Conservation (phyloP, 345 rosid genomes). For the Boechera divaricarpa region DNA sequence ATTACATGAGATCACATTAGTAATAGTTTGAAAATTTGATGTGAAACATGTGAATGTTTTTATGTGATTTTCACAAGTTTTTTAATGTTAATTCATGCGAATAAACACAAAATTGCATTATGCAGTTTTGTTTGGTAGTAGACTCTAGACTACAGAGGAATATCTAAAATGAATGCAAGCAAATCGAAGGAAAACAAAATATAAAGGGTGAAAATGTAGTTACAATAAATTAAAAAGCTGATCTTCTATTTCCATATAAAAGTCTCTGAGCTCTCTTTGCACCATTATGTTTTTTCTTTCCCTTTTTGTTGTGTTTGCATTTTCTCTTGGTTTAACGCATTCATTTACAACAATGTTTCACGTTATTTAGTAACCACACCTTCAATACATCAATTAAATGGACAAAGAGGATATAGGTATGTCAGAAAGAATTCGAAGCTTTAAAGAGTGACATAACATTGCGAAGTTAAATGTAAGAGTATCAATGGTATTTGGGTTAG, state of each 20-base stretch:
- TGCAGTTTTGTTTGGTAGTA: slow-evolving; percentile 26
- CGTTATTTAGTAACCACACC: slow-evolving; percentile 18
- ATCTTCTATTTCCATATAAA: slow-evolving; percentile 15
- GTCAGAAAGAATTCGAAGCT: slow-evolving; percentile 30
- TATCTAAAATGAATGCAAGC: neutral
- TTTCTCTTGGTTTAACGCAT: neutral
- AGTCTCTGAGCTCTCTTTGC: slow-evolving; percentile 20
- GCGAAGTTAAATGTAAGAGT: slow-evolving; percentile 17
- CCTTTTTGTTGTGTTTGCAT: neutral
- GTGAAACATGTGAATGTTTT: slow-evolving; percentile 25
- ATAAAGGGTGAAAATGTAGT: neutral
- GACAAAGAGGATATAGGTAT: slow-evolving; percentile 33
- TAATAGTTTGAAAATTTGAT: slow-evolving; percentile 21
- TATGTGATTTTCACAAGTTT: slow-evolving; percentile 3
- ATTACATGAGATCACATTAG: slow-evolving; percentile 15
- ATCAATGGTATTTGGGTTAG: neutral
- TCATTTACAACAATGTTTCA: slow-evolving; percentile 34
- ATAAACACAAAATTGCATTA: slow-evolving; percentile 25
- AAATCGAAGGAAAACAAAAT: neutral
- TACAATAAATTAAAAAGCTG: slow-evolving; percentile 2
- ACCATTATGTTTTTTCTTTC: slow-evolving; percentile 26
- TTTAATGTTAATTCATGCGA: slow-evolving; percentile 12
- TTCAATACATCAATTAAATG: slow-evolving; percentile 6
- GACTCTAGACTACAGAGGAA: neutral
- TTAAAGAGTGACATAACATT: slow-evolving; percentile 30